These are phyloP conservation scores for Auricularia heimuer DNA, from an alignment of 768 basidiomycete species.

Conservation along the genomic window DNA sequence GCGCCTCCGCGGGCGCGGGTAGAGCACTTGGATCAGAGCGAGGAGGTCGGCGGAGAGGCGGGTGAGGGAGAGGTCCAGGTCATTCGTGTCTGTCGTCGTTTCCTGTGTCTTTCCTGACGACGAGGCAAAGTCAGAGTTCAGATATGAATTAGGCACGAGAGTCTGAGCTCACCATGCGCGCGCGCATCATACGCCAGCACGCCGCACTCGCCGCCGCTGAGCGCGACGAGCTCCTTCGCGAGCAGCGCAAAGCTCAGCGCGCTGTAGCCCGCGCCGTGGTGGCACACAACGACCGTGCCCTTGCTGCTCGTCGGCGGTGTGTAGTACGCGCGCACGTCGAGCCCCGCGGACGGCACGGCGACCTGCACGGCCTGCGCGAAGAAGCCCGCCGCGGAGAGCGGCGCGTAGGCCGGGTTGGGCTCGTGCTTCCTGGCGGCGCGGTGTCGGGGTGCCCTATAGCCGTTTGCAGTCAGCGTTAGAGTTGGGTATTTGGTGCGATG, in stretches of 20 bases:
- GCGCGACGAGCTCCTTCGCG: slow-evolving; percentile 62
- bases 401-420: slow-evolving; percentile 57
- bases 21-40: slow-evolving; percentile 58
- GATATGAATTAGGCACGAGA: background rate
- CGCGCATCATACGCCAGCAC: slow-evolving; percentile 76
- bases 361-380: slow-evolving; percentile 78
- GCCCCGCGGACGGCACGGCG: slow-evolving; percentile 44
- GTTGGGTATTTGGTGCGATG: slow-evolving; percentile 12
- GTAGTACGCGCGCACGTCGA: slow-evolving; percentile 77
- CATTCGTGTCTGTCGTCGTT: slow-evolving; percentile 24
- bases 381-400: slow-evolving; percentile 68
- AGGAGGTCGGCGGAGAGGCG: slow-evolving; percentile 66
- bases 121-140: background rate
- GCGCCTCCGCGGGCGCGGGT: slow-evolving; percentile 49
- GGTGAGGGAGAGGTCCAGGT: slow-evolving; percentile 59
- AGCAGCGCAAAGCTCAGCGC: slow-evolving; percentile 85
- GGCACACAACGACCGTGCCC: slow-evolving; percentile 73
- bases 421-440: slow-evolving; percentile 15
- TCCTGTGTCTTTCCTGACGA: slow-evolving; percentile 52
- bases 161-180: slow-evolving; percentile 63
- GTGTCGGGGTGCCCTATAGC: slow-evolving; percentile 13
- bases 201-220: slow-evolving; percentile 64
- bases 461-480: slow-evolving; percentile 25
- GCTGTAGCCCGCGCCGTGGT: slow-evolving; percentile 91
- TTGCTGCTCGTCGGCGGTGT: slow-evolving; percentile 50